Evolutionary conservation across 2,329 filamentous ascomycete species (phyloP).

Genomic region (Nothopassalora personata): DNA sequence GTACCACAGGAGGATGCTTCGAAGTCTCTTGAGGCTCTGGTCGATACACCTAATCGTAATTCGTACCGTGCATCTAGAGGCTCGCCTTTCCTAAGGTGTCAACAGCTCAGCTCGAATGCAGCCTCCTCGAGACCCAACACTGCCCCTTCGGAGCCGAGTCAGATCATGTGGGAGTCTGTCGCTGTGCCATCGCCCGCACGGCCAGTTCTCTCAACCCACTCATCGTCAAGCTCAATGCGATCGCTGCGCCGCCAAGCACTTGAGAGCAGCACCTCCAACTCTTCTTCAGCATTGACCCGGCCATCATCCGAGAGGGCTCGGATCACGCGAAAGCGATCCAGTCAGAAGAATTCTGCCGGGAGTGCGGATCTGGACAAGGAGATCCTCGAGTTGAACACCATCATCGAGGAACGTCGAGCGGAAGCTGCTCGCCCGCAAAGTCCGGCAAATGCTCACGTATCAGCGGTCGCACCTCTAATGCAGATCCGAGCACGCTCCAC

Average conservation of each 20-base stretch:
- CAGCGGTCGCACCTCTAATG: slow-evolving; percentile 44
- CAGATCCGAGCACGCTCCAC: slow-evolving; percentile 43
- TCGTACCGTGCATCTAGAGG: slow-evolving; percentile 11
- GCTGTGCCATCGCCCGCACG: slow-evolving; percentile 1
- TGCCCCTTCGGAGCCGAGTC: neutral
- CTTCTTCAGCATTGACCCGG: slow-evolving; percentile 8
- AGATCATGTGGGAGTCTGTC: neutral
- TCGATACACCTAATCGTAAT: slow-evolving; percentile 5
- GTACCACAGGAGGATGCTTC: neutral
- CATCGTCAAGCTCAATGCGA: slow-evolving; percentile 31
- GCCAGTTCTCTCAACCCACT: slow-evolving; percentile 14
- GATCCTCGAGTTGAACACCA: slow-evolving; percentile 46
- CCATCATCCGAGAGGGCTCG: slow-evolving; percentile 31
- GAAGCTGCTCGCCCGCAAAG: slow-evolving; percentile 28
- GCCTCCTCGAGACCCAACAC: neutral
- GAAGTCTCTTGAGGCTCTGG: neutral
- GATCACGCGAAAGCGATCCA: slow-evolving; percentile 32
- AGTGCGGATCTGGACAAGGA: slow-evolving; percentile 37
- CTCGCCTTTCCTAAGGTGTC: slow-evolving; percentile 18
- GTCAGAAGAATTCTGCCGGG: slow-evolving; percentile 21
- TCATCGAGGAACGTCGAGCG: slow-evolving; percentile 44
- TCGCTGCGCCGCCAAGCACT: slow-evolving; percentile 33
- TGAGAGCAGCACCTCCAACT: slow-evolving; percentile 14
- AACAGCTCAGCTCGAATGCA: slow-evolving; percentile 3
- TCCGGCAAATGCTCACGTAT: slow-evolving; percentile 35